Evolutionary conservation across 202 grass and related monocot species (phyloP).

Genomic region (Setaria italica): DNA sequence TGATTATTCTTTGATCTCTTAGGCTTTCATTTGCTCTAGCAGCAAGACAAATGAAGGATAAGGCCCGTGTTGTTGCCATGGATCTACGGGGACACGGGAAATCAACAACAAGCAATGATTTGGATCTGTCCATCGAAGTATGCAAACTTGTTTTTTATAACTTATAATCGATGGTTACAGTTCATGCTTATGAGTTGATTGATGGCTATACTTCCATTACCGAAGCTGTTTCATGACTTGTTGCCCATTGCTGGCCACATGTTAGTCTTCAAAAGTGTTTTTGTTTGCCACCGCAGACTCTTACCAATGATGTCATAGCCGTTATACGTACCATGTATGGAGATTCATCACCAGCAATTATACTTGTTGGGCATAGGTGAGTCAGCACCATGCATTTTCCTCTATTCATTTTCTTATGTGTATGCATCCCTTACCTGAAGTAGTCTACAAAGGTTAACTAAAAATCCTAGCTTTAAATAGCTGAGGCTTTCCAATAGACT

Average conservation of each 20-base stretch:
- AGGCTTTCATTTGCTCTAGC: slow-evolving; percentile 97
- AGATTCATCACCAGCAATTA: slow-evolving; percentile 87
- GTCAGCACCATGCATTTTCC: slow-evolving; percentile 21
- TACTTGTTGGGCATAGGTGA: slow-evolving; percentile 97
- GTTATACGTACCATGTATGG: slow-evolving; percentile 79
- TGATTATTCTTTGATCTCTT: slow-evolving; percentile 35
- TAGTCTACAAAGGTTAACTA: slow-evolving; percentile 15
- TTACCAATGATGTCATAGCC: slow-evolving; percentile 79
- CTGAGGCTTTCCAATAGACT: slow-evolving; percentile 5
- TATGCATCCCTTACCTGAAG: slow-evolving; percentile 1
- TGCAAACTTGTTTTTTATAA: slow-evolving; percentile 34
- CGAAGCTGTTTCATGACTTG: neutral
- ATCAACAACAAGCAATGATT: slow-evolving; percentile 75
- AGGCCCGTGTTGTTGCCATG: slow-evolving; percentile 74
- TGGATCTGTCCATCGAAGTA: slow-evolving; percentile 93
- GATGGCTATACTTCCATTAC: neutral
- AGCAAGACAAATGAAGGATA: slow-evolving; percentile 81
- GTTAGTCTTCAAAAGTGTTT: slow-evolving; percentile 21
- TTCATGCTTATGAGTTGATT: slow-evolving; percentile 15
- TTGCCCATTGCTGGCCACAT: slow-evolving; percentile 9
- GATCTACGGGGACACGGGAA: slow-evolving; percentile 95
- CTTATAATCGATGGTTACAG: neutral
- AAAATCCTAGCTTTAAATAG: neutral
- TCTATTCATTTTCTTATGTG: neutral
- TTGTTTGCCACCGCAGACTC: slow-evolving; percentile 63